Percentiles rank a stretch among this genome's conserved stretches.
Conservation (phyloP, 139 green algal species). For the Chlorella sorokiniana region DNA sequence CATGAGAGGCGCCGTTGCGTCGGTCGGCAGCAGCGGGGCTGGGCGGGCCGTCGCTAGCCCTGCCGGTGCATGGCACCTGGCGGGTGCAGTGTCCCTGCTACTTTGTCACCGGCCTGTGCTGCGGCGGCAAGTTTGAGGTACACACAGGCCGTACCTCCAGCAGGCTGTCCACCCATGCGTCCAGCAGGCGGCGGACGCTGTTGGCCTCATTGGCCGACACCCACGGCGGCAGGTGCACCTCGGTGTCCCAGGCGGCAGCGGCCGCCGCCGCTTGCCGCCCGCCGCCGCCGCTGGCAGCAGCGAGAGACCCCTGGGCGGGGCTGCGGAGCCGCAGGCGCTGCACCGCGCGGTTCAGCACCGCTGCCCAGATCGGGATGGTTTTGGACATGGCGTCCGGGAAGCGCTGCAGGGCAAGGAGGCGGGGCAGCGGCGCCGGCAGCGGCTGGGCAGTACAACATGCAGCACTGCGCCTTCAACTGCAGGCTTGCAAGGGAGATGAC, state of each 20-base stretch:
- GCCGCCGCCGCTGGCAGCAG: neutral
- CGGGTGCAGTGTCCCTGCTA: no score
- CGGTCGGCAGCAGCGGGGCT: no score
- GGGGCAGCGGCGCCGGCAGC: neutral
- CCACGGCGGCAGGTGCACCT: constrained; percentile 89
- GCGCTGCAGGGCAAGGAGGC: constrained; percentile 9
- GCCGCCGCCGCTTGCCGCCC: neutral
- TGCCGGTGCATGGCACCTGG: no score
- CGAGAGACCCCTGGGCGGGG: neutral
- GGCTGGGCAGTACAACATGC: neutral
- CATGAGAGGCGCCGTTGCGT: no score
- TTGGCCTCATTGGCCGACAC: constrained; percentile 73
- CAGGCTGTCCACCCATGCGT: constrained; percentile 76
- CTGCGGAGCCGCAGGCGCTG: constrained; percentile 15
- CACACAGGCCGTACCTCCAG: constrained; percentile 55
- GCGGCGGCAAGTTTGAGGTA: neutral
- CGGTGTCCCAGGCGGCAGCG: constrained; percentile 29
- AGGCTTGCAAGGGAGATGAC: neutral
- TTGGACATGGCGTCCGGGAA: constrained; percentile 90
- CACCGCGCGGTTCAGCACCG: constrained; percentile 86
- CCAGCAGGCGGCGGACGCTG: constrained; percentile 74
- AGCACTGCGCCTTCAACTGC: neutral
- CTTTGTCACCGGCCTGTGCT: no score
- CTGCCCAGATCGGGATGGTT: constrained; percentile 93
- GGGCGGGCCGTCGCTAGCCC: no score